Conservation (phyloP, 169 alveolate genomes). For the Cryptosporidium xiaoi region DNA sequence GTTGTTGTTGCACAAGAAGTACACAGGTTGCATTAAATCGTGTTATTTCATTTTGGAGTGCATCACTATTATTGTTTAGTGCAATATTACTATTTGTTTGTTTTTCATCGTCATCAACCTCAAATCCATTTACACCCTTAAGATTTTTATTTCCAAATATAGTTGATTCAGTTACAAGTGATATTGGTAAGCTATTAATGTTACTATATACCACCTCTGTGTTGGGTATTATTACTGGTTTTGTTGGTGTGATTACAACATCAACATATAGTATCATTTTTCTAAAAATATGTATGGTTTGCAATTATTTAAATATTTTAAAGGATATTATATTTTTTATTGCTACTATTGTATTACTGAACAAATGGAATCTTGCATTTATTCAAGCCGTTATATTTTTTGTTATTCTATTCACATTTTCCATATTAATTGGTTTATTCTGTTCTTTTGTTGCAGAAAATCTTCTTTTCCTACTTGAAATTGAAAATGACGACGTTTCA, state of each 20-base stretch:
- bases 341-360: conserved; percentile 3
- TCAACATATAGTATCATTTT: conserved; percentile 22
- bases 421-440: conserved; percentile 20
- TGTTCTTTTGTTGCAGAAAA: conserved; percentile 58
- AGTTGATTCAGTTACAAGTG: not conserved
- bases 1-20: conserved; percentile 51
- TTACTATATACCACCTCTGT: conserved; percentile 18
- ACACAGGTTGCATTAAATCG: conserved; percentile 19
- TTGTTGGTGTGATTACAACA: conserved; percentile 33
- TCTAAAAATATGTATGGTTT: conserved; percentile 50
- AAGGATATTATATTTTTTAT: conserved; percentile 46
- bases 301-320: conserved; percentile 44
- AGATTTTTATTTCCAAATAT: conserved; percentile 26
- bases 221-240: conserved; percentile 15
- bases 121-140: conserved; percentile 18
- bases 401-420: not conserved
- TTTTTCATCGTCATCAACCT: conserved; percentile 3
- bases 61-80: conserved; percentile 1
- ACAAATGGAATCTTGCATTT: conserved; percentile 29
- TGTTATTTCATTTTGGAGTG: conserved; percentile 40
- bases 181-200: conserved; percentile 17
- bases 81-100: conserved; percentile 24
- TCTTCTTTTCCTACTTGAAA: conserved; percentile 9
- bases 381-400: conserved; percentile 16
- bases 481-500: conserved; percentile 9